Percentiles rank a stretch among this genome's conserved stretches.
Conservation (phyloP, 106 monocot species). For the Narthecium ossifragum region DNA sequence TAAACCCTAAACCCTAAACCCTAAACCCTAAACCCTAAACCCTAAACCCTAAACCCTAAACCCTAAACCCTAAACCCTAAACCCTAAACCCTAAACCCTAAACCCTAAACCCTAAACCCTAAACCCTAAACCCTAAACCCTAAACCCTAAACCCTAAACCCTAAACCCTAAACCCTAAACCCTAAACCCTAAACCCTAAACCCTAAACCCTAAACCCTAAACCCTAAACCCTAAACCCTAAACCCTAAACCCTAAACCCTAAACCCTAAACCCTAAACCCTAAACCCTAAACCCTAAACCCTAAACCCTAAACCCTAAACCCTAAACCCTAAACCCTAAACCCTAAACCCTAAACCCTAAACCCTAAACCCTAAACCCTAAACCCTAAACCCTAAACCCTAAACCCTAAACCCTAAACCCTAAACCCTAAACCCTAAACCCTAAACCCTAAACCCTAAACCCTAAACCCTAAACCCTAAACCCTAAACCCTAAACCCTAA, state of each 20-base stretch:
- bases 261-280: conserved; percentile 18
- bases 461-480: conserved; percentile 16
- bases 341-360: conserved; percentile 16
- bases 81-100: too few species aligned
- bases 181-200: conserved; percentile 7
- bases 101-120: too few species aligned
- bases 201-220: conserved; percentile 20
- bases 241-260: conserved; percentile 12
- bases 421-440: conserved; percentile 11
- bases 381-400: conserved; percentile 11
- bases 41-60: too few species aligned
- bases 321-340: conserved; percentile 16
- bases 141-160: too few species aligned
- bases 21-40: too few species aligned
- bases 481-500: conserved; percentile 8
- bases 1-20: conserved; percentile 4
- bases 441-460: conserved; percentile 18
- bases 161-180: too few species aligned
- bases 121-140: too few species aligned
- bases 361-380: background rate
- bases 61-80: too few species aligned
- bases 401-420: conserved; percentile 16
- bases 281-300: conserved; percentile 21
- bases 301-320: conserved; percentile 16
- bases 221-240: conserved; percentile 20